phyloP scores from a whole-genome alignment of 257 asterid genomes.

The Scutellaria galericulata region DNA sequence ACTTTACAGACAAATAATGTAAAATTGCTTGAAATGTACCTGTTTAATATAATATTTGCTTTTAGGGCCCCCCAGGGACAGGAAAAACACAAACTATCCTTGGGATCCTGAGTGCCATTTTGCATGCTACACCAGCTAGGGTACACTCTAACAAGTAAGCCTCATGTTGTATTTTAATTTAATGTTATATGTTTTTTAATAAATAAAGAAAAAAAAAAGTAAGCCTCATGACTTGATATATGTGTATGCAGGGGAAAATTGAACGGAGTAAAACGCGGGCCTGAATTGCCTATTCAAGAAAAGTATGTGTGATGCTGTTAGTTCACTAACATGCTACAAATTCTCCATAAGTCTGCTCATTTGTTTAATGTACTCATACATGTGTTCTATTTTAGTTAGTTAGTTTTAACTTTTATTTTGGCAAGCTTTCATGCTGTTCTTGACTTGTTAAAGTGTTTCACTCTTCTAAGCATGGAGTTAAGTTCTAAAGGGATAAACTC shows the following conservation, averaged over 20 bases:
- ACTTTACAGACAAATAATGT: slow-evolving; percentile 25
- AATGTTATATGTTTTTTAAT: too few species aligned
- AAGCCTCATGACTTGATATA: slow-evolving; percentile 33
- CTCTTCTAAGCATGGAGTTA: slow-evolving; percentile 12
- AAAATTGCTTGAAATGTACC: slow-evolving; percentile 21
- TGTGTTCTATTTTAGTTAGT: slow-evolving; percentile 2
- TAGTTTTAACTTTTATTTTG: slow-evolving; percentile 24
- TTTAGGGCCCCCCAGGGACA: slow-evolving; percentile 98
- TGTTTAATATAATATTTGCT: slow-evolving; percentile 45
- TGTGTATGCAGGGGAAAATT: slow-evolving; percentile 60
- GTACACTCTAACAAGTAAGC: slow-evolving; percentile 72
- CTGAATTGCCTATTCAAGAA: slow-evolving; percentile 65
- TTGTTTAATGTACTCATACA: not conserved
- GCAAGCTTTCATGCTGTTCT: not conserved
- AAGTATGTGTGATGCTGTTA: slow-evolving; percentile 56
- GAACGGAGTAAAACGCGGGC: slow-evolving; percentile 58
- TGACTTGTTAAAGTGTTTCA: slow-evolving; percentile 10
- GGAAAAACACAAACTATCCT: slow-evolving; percentile 99
- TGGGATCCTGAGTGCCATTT: slow-evolving; percentile 91
- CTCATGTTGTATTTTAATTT: not conserved
- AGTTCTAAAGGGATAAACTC: not conserved
- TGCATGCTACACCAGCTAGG: slow-evolving; percentile 98
- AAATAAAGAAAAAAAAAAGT: slow-evolving; percentile 39
- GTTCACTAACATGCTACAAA: slow-evolving; percentile 39
- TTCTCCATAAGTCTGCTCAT: slow-evolving; percentile 16